A percentile compares a stretch with the other conserved stretches of the same genome.
phyloP scores from a whole-genome alignment of 768 basidiomycete species.

The Leucocoprinus birnbaumii region DNA sequence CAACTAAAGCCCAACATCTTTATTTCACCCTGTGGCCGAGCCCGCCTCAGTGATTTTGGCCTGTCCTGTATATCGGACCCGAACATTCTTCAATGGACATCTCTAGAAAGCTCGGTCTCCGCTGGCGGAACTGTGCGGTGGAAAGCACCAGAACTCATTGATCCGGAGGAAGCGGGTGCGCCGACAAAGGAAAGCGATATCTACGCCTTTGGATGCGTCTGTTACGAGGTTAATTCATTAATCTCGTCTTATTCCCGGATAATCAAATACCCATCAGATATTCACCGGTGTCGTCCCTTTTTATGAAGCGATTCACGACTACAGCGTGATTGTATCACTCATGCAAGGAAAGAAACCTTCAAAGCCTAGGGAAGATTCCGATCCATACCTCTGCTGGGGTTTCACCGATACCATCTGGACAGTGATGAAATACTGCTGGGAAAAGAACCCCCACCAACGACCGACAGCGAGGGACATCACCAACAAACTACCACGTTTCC shows the following conservation, averaged over 20 bases:
- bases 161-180: constrained; percentile 16
- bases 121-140: constrained; percentile 30
- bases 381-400: constrained; percentile 14
- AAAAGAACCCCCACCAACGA: no score
- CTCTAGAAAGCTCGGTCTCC: constrained; percentile 15
- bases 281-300: constrained; percentile 25
- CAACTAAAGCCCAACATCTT: constrained; percentile 41
- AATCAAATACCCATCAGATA: constrained; percentile 15
- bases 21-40: constrained; percentile 33
- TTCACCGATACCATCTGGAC: neutral
- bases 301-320: constrained; percentile 17
- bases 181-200: constrained; percentile 27
- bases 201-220: constrained; percentile 28
- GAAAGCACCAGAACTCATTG: constrained; percentile 33
- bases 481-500: no score
- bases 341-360: constrained; percentile 18
- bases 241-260: no score
- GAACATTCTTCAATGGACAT: constrained; percentile 15
- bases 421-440: no score
- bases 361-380: constrained; percentile 14
- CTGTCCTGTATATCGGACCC: constrained; percentile 27
- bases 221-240: no score
- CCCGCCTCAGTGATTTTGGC: constrained; percentile 53
- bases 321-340: constrained; percentile 21
- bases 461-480: no score